Percentiles rank a stretch among this genome's conserved stretches.
Conservation (phyloP, 129 eudicot species). For the Logfia minima region DNA sequence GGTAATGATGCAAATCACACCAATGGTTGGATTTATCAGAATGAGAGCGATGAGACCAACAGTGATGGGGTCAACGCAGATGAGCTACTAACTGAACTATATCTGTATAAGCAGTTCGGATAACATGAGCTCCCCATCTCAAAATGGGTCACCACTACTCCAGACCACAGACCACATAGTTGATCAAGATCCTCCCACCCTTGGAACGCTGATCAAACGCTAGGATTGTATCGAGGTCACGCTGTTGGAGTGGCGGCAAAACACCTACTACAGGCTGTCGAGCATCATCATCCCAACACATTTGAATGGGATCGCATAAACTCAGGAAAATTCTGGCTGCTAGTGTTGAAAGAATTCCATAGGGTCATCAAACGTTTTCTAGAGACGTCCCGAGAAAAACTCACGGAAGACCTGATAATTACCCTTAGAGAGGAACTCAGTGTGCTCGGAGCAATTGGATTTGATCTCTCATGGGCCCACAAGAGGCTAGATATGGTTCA, state of each 20-base stretch:
- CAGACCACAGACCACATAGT: not conserved
- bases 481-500: slow-evolving; percentile 9
- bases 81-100: not conserved
- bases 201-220: not conserved
- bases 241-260: slow-evolving; percentile 1
- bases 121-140: not conserved
- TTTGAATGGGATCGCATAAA: not conserved
- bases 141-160: not conserved
- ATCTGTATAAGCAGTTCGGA: not conserved
- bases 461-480: slow-evolving; percentile 20
- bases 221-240: not conserved
- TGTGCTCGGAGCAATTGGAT: not conserved
- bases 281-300: slow-evolving; percentile 2
- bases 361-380: not conserved
- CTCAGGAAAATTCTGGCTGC: not conserved
- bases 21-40: slow-evolving; percentile 10
- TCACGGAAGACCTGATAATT: not conserved
- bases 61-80: not conserved
- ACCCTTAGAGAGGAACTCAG: not conserved
- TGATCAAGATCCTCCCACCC: not conserved
- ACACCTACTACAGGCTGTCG: not conserved
- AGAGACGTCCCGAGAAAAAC: not conserved
- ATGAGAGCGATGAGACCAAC: not conserved
- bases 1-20: not conserved
- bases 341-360: not conserved